Conservation (phyloP, 805 yeast species). For the baker's yeast (Saccharomyces cerevisiae) region DNA sequence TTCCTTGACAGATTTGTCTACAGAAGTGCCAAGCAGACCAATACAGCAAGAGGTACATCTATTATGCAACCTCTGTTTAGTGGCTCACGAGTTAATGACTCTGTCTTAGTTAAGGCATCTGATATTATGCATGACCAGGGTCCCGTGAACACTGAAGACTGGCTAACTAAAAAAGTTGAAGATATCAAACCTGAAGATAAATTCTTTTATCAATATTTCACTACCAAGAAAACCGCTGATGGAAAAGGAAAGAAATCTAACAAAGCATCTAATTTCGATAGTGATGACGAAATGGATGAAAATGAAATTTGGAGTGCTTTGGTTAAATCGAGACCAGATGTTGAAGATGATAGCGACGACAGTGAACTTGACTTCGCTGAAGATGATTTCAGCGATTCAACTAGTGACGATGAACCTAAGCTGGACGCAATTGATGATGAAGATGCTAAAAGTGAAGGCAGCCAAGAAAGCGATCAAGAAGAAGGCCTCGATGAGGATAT, state of each 20-base stretch:
- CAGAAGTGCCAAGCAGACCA: slow-evolving; percentile 78
- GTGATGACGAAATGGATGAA: slow-evolving; percentile 46
- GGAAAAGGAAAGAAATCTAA: slow-evolving; percentile 26
- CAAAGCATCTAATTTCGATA: slow-evolving; percentile 30
- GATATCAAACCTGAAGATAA: slow-evolving; percentile 79
- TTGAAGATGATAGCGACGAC: slow-evolving; percentile 42
- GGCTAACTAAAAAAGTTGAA: slow-evolving; percentile 58
- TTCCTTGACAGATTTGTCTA: slow-evolving; percentile 94
- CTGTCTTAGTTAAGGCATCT: slow-evolving; percentile 60
- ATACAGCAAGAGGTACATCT: slow-evolving; percentile 70
- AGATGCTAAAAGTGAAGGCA: slow-evolving; percentile 27
- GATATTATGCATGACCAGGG: slow-evolving; percentile 34
- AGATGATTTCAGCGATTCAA: slow-evolving; percentile 29
- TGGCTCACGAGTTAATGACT: slow-evolving; percentile 49
- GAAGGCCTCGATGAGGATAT: slow-evolving; percentile 23
- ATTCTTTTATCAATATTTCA: slow-evolving; percentile 81
- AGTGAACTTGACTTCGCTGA: slow-evolving; percentile 39
- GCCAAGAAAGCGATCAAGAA: slow-evolving; percentile 29
- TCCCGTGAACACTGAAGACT: slow-evolving; percentile 80
- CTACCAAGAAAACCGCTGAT: slow-evolving; percentile 42
- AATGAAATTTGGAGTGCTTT: slow-evolving; percentile 77
- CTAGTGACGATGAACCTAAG: slow-evolving; percentile 16
- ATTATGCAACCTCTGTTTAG: slow-evolving; percentile 98
- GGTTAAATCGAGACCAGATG: slow-evolving; percentile 65
- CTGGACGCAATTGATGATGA: slow-evolving; percentile 14